Evolutionary conservation across 2,329 filamentous ascomycete species (phyloP), one percentile per base, ranked within the genome.

Genomic region (Colletotrichum sp.): DNA sequence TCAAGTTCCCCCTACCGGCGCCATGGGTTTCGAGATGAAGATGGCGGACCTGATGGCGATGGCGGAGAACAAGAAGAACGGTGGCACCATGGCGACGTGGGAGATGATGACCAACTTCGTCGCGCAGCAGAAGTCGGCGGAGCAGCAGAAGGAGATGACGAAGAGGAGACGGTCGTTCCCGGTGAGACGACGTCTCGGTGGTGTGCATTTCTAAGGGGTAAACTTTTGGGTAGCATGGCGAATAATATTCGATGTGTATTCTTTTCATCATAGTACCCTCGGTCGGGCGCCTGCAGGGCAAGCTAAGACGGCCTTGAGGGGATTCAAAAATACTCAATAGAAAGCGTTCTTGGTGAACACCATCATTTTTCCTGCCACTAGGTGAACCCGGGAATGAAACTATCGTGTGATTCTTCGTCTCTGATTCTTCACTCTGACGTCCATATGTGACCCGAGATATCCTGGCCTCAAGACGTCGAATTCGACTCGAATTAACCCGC

Each of bases 211-310:
- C 73, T 76, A 76, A 52, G 25, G 22, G 19, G 36, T 19, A 8
- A 22, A 22, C 15, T 25, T 69, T 55, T n/a, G 30, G 29, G 32
- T 57, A 72, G 73, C 73, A 76, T 76, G 73, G 73, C 73, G 69
- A 63, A 63, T 73, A 69, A 73, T 73, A 69, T 59, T 76, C 64
- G 44, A 76, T 59, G 44, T 69, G 57, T 76, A 64, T 76, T 65
- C 44, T 59, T 64, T 69, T 59, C 63, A 68, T 72, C 70, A 76
- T 73, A 44, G n/a, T 64, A 69, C 64, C 63, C 64, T 57, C 70
- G 44, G 57, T 63, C 57, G 64, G 73, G 64, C 44, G 57, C 55
- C 44, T 64, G 57, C 70, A 59, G 57, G 63, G 69, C 64, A 73
- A 69, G 63, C 39, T 59, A 19, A 44, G 62, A 57, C 69, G 44